Evolutionary conservation across 495 filamentous ascomycete species (phyloP).

Genomic region (Oidiodendron maius): DNA sequence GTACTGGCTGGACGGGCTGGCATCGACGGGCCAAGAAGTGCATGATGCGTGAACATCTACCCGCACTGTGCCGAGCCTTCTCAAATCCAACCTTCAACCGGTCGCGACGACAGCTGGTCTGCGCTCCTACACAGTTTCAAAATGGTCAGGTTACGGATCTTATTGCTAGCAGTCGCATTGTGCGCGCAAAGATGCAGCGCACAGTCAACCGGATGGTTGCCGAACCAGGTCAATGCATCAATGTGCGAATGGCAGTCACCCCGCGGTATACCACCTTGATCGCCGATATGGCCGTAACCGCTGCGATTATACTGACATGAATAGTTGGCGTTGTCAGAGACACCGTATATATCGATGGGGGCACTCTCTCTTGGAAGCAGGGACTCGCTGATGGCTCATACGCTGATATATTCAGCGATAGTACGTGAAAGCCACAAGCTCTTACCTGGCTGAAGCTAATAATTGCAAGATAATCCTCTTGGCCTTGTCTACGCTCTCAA

Average conservation of each 20-base stretch:
- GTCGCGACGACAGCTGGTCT: neutral
- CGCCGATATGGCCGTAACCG: neutral
- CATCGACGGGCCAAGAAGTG: too few relatives aligned
- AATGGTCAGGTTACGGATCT: slow-evolving; percentile 8
- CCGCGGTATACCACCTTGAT: slow-evolving; percentile 34
- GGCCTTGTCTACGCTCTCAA: slow-evolving; percentile 49
- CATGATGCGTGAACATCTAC: too few relatives aligned
- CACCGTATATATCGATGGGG: slow-evolving; percentile 65
- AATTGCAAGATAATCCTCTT: slow-evolving; percentile 33
- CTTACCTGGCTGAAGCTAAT: slow-evolving; percentile 1
- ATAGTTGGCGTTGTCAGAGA: slow-evolving; percentile 55
- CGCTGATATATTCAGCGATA: slow-evolving; percentile 15
- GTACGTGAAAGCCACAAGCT: slow-evolving; percentile 24
- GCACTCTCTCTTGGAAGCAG: slow-evolving; percentile 42
- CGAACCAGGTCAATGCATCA: slow-evolving; percentile 41
- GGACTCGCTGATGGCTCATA: slow-evolving; percentile 34
- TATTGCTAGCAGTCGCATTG: slow-evolving; percentile 6
- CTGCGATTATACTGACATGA: neutral
- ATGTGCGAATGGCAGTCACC: slow-evolving; percentile 52
- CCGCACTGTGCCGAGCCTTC: slow-evolving; percentile 12
- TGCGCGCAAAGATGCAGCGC: slow-evolving; percentile 11
- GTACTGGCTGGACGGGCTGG: too few relatives aligned
- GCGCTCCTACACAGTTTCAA: neutral
- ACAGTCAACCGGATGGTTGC: slow-evolving; percentile 32
- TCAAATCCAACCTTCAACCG: slow-evolving; percentile 6